These are phyloP conservation scores for Aspergillus ibericus DNA, from an alignment of 2,329 filamentous ascomycete species.

Conservation along the genomic window DNA sequence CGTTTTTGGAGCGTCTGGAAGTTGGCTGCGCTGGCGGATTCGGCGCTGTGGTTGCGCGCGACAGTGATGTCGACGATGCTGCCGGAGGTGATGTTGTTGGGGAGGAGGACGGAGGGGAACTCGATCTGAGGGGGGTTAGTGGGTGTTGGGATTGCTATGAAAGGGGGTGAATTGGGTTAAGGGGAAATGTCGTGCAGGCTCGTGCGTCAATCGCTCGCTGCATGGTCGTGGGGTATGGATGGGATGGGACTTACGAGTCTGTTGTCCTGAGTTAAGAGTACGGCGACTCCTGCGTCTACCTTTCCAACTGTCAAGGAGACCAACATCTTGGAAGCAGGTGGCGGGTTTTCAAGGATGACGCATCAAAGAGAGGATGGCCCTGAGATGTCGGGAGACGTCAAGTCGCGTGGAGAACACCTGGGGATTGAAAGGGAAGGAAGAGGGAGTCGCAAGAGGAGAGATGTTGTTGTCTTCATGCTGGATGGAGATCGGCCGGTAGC, in stretches of 20 bases:
- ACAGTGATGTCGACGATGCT: slow-evolving; percentile 98
- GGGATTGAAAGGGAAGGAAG: neutral
- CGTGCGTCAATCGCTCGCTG: slow-evolving; percentile 7
- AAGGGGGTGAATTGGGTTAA: neutral
- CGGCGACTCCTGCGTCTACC: slow-evolving; percentile 96
- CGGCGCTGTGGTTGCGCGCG: slow-evolving; percentile 77
- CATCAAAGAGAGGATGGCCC: slow-evolving; percentile 2
- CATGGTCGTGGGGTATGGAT: neutral
- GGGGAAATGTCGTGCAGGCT: slow-evolving; percentile 1
- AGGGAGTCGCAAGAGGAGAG: neutral
- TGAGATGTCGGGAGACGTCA: neutral
- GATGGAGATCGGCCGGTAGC: slow-evolving; percentile 33
- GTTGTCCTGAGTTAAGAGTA: slow-evolving; percentile 95
- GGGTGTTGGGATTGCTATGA: neutral
- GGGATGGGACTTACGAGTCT: slow-evolving; percentile 67
- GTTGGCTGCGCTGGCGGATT: slow-evolving; percentile 68
- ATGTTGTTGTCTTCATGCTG: slow-evolving; percentile 9
- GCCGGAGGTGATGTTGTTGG: slow-evolving; percentile 90
- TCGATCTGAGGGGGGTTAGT: slow-evolving; percentile 68
- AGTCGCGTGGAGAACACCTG: neutral
- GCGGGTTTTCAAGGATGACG: neutral
- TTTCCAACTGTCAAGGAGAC: slow-evolving; percentile 98
- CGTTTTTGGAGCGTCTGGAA: slow-evolving; percentile 86
- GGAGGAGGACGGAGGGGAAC: slow-evolving; percentile 95
- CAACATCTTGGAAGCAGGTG: slow-evolving; percentile 64